phyloP scores from a whole-genome alignment of 2,329 filamentous ascomycete genomes.

The Neoascochyta sp. region DNA sequence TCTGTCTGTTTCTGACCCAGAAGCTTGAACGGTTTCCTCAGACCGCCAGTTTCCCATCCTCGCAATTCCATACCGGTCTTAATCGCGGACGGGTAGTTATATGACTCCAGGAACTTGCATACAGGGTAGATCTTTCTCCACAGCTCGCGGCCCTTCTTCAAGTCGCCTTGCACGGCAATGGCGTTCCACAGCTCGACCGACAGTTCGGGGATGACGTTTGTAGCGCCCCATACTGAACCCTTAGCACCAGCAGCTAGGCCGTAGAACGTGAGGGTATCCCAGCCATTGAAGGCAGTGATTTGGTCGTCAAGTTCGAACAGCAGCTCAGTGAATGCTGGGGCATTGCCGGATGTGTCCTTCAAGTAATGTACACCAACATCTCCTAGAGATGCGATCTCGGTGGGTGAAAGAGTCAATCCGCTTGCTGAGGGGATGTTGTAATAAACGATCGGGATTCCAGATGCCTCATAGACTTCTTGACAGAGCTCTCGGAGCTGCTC shows the following conservation, averaged over 20 bases:
- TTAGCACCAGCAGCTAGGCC: conserved; percentile 50
- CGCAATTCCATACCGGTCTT: conserved; percentile 51
- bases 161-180: conserved; percentile 43
- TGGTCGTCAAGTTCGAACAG: conserved; percentile 43
- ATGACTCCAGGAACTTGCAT: conserved; percentile 50
- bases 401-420: conserved; percentile 43
- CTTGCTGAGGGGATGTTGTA: conserved; percentile 52
- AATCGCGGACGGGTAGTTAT: conserved; percentile 48
- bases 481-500: conserved; percentile 42
- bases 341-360: conserved; percentile 54
- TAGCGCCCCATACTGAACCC: conserved; percentile 51
- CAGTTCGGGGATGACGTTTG: conserved; percentile 51
- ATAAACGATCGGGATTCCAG: conserved; percentile 47
- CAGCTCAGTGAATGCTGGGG: conserved; percentile 49
- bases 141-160: conserved; percentile 44
- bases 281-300: conserved; percentile 52
- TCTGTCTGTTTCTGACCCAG: conserved; percentile 14
- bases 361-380: conserved; percentile 50
- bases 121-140: conserved; percentile 51
- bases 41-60: conserved; percentile 46
- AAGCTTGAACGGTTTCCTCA: conserved; percentile 50
- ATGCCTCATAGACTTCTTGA: conserved; percentile 41
- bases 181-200: conserved; percentile 49
- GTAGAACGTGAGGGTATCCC: conserved; percentile 54
- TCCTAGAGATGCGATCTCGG: conserved; percentile 44